A percentile compares a stretch with the other conserved stretches of the same genome.
These are phyloP conservation scores for Lichtheimia hyalospora DNA, from an alignment of 371 early-diverging fungal species.

Conservation along the genomic window DNA sequence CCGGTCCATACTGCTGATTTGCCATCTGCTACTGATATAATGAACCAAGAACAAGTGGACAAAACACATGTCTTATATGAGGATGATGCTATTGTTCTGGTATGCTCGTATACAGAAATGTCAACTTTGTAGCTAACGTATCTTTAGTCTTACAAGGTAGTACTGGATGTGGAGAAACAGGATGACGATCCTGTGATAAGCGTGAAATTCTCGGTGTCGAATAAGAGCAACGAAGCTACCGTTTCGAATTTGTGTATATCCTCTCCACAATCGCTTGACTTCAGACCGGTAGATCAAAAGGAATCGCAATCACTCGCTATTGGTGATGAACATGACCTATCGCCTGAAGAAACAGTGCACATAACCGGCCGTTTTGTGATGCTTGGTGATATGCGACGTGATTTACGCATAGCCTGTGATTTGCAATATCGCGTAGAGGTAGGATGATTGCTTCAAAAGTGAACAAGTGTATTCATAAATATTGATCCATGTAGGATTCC, in stretches of 20 bases:
- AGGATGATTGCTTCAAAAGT: conserved; percentile 3
- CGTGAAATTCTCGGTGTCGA: neutral
- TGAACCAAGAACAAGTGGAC: no score
- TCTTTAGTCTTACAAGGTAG: no score
- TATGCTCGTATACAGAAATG: neutral
- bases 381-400: conserved; percentile 32
- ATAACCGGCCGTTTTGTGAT: conserved; percentile 32
- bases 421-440: conserved; percentile 43
- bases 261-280: conserved; percentile 37
- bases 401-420: conserved; percentile 34
- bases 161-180: neutral
- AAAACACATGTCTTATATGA: conserved; percentile 3
- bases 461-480: conserved; percentile 8
- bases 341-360: conserved; percentile 29
- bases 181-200: conserved; percentile 8
- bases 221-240: conserved; percentile 18
- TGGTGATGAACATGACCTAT: conserved; percentile 35
- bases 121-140: no score
- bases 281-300: conserved; percentile 17
- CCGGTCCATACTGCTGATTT: no score
- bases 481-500: conserved; percentile 16
- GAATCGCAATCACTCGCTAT: conserved; percentile 26
- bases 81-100: conserved; percentile 15
- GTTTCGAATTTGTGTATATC: conserved; percentile 32
- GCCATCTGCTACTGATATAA: no score